phyloP scores from a whole-genome alignment of 257 asterid genomes.

The Scutellaria galericulata region DNA sequence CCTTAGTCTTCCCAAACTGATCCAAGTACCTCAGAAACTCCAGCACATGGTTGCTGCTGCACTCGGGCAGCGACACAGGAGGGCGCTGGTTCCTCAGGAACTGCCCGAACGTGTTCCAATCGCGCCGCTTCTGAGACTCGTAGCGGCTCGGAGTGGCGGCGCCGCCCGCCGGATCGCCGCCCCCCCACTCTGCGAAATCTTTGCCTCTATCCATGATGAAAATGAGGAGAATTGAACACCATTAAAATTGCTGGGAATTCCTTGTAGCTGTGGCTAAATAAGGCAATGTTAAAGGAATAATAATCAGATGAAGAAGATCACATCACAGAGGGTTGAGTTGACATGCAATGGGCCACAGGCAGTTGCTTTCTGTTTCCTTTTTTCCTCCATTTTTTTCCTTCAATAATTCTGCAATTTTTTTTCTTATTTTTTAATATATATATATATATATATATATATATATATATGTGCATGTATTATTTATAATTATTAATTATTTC shows the following conservation, averaged over 20 bases:
- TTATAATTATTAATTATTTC: background rate
- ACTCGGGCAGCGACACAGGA: constrained; percentile 59
- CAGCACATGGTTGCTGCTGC: constrained; percentile 74
- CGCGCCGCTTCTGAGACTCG: constrained; percentile 63
- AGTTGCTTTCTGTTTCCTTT: constrained; percentile 55
- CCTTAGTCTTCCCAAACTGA: constrained; percentile 79
- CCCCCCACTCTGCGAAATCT: constrained; percentile 43
- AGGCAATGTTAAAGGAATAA: constrained; percentile 52
- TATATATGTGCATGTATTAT: background rate
- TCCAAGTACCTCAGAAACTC: constrained; percentile 72
- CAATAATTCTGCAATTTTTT: background rate
- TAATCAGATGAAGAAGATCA: constrained; percentile 46
- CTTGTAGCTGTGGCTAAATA: constrained; percentile 39
- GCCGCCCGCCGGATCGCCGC: constrained; percentile 27
- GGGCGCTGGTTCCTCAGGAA: constrained; percentile 71
- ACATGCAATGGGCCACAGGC: constrained; percentile 76
- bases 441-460: background rate
- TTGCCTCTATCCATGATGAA: constrained; percentile 38
- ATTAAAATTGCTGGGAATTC: constrained; percentile 4
- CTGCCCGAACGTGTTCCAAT: constrained; percentile 88
- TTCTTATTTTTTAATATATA: background rate
- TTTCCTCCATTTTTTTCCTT: constrained; percentile 6
- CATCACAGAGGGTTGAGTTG: constrained; percentile 61
- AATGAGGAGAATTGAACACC: background rate
- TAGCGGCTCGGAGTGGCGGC: constrained; percentile 58